These are phyloP conservation scores for Bromus sterilis DNA, from an alignment of 176 grass and related monocot species.

Conservation along the genomic window DNA sequence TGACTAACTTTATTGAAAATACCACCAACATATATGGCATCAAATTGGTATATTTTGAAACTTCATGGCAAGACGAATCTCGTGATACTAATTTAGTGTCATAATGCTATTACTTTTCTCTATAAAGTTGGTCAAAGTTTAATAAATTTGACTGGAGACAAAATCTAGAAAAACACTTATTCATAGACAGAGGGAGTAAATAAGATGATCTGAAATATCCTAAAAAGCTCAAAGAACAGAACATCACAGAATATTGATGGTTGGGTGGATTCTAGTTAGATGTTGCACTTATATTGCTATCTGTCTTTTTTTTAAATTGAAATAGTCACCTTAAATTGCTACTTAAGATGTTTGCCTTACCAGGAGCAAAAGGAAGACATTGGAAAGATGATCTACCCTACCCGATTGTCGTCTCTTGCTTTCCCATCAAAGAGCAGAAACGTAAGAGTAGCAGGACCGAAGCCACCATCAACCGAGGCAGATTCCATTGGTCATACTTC, in stretches of 20 bases:
- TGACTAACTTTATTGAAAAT: no score
- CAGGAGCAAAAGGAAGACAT: constrained; percentile 54
- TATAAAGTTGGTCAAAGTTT: no score
- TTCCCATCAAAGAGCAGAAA: constrained; percentile 34
- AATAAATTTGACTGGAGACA: no score
- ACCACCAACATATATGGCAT: no score
- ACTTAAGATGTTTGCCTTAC: neutral
- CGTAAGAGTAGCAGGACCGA: neutral
- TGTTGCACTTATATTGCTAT: neutral
- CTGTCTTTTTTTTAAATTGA: neutral
- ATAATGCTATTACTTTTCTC: no score
- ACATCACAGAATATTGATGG: neutral
- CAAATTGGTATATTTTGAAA: no score
- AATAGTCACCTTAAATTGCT: neutral
- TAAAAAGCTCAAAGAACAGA: neutral
- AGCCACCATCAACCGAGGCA: constrained; percentile 17
- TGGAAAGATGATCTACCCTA: constrained; percentile 54
- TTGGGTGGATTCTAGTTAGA: neutral
- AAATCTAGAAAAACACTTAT: no score
- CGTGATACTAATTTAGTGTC: no score
- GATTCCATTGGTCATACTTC: neutral
- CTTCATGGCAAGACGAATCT: no score
- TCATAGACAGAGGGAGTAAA: no score
- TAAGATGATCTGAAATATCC: neutral
- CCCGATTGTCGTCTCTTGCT: constrained; percentile 62